A percentile compares a stretch with the other conserved stretches of the same genome.
Evolutionary conservation across 2,329 filamentous ascomycete genomes (phyloP).

Genomic region (Chrysosporium queenslandicum): DNA sequence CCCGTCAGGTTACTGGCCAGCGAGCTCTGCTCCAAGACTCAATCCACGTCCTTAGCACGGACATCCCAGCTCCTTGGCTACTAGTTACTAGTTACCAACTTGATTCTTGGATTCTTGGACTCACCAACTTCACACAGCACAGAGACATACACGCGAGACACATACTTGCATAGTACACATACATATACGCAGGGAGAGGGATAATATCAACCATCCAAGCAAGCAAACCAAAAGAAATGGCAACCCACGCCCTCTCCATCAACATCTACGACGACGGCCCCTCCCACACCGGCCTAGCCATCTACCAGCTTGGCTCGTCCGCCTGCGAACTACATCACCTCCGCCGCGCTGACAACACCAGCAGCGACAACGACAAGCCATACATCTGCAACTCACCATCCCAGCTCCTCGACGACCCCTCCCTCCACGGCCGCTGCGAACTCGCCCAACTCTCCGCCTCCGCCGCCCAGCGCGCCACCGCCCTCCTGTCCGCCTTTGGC

Average conservation of each 20-base stretch:
- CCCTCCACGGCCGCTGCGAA: constrained; percentile 18
- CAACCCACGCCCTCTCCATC: constrained; percentile 16
- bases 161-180: too few species aligned
- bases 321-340: constrained; percentile 22
- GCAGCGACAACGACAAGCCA: constrained; percentile 12
- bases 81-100: too few species aligned
- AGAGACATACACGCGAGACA: too few species aligned
- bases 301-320: constrained; percentile 18
- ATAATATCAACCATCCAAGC: too few species aligned
- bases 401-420: constrained; percentile 19
- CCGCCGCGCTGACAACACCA: constrained; percentile 19
- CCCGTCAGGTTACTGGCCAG: too few species aligned
- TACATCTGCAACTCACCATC: constrained; percentile 20
- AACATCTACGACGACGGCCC: constrained; percentile 21
- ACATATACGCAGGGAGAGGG: too few species aligned
- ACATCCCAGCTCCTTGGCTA: too few species aligned
- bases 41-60: too few species aligned
- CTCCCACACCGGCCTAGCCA: constrained; percentile 19
- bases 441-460: constrained; percentile 13
- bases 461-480: constrained; percentile 2
- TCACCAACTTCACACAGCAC: too few species aligned
- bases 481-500: constrained; percentile 15
- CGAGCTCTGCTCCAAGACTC: too few species aligned
- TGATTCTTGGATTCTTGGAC: too few species aligned
- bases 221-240: too few species aligned